Conservation (phyloP, 257 asterid genomes). For the Asclepias syriaca region DNA sequence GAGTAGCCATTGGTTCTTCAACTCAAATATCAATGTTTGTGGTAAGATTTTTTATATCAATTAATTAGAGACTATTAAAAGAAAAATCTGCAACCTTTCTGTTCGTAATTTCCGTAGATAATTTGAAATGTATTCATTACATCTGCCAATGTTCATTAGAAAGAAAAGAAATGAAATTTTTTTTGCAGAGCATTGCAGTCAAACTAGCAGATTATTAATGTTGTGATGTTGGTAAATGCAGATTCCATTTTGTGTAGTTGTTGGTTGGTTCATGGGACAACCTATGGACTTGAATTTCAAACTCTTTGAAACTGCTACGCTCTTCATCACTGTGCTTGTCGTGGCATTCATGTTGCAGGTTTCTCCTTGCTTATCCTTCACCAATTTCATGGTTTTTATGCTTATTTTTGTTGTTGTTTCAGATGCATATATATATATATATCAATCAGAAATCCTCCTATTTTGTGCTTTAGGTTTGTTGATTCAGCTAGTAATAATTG, state of each 20-base stretch:
- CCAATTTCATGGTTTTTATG: neutral
- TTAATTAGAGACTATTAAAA: neutral
- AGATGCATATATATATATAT: neutral
- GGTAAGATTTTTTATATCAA: conserved; percentile 38
- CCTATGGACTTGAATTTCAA: conserved; percentile 96
- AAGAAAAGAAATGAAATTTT: no score
- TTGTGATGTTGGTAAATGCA: conserved; percentile 34
- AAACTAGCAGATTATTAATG: conserved; percentile 9
- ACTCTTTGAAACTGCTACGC: conserved; percentile 94
- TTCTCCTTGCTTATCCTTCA: conserved; percentile 5
- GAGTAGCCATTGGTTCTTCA: conserved; percentile 98
- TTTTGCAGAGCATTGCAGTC: neutral
- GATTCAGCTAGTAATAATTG: neutral
- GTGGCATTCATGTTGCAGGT: conserved; percentile 99
- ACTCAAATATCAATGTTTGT: conserved; percentile 99
- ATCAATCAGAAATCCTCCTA: no score
- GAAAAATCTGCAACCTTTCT: neutral
- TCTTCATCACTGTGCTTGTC: conserved; percentile 89
- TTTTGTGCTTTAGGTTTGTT: neutral
- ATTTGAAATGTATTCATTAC: neutral
- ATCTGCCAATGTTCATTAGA: neutral
- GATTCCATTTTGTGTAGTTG: conserved; percentile 97
- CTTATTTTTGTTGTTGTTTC: neutral
- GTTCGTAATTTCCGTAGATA: neutral
- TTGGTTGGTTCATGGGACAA: conserved; percentile 96